Base-by-base conservation (phyloP, 2,329 filamentous ascomycete genomes). In the Purpureocillium takamizusanense region DNA sequence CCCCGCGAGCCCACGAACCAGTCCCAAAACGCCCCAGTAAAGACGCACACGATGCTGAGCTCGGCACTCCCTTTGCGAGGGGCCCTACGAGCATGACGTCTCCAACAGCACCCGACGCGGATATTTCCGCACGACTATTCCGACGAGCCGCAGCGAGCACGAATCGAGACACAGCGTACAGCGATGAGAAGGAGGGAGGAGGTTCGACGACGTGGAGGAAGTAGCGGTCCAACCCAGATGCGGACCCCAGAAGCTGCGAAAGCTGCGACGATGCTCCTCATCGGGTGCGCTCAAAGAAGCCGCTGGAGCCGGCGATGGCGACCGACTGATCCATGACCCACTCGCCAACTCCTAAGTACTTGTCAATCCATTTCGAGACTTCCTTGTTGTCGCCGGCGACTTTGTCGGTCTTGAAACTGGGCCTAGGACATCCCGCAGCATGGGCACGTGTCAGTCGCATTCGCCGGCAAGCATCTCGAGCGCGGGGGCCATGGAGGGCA, bases 311-410 rank as follows among this genome's bases (percentile, higher is more conserved):
- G 59, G 95, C 86, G 41, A 97, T 77, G 31, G 89, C 89, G 25
- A 97, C 87, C 23, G 88, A 94, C 68, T 94, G 85, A 63, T 98
- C 92, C 88, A 98, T 94, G 47, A 95, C 85, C 78, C 88, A 95
- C 69, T 98, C 92, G 52, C 92, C 92, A 14, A 95, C 82, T 46
- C 87, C 87, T 32, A 97, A 79, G 62, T 97, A 97, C 60, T 83
- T 90, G 56, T 90, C 83, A 49, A 97, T 78, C 88, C 89, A 97
- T 55, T 81, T 82, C 59, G 83, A 82, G 50, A 92, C 64, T 46
- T 89, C 83, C 60, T 86, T 85, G 62, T 81, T 90, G 42, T 94
- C 86, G 58, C 72, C 70, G 25, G 83, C 76, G 55, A 95, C 75
- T 51, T 81, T 81, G 48, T 95, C 88, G 53, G 84, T 82, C 69